Base-by-base conservation (phyloP, 73 alveolate species). In the Paramecium octaurelia region DNA sequence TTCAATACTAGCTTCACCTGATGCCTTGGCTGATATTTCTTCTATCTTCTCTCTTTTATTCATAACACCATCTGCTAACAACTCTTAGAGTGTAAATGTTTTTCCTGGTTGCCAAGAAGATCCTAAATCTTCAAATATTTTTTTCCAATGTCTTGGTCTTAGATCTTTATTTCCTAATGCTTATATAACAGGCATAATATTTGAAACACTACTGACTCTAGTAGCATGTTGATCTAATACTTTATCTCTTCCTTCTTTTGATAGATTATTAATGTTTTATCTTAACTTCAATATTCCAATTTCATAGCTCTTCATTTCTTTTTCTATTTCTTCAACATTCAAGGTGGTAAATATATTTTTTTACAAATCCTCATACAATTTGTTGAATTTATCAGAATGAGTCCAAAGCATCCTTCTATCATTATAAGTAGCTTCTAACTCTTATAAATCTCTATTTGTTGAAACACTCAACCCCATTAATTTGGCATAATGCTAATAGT, bases 1-100 rank as follows among this genome's bases (percentile, higher is more conserved):
- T 96, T 97, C 98, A 36, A 98, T 97, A 58, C 97, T 93, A 71
- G 95, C 99, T 92, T 98, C 99, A 58, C 99, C 99, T 14, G 98
- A 95, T 46, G 99, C 99, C 59, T 95, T 95, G 3, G 99, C 98
- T 44, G 99, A 96, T 29, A 98, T 98, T 85, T 98, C 99, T 90
- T 97, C 99, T 21, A 98, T 96, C 93, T 96, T 95, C 64, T 98
- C 99, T 21, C 93, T 95, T 44, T 96, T 98, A 31, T 96, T 95
- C 71, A 94, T 86, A 14, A 97, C 98, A 11, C 98, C 98, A 58
- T 93, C 95, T 31, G 95, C 94, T 11, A 95, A 89, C 20, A 96
- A 93, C n/a, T 95, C 97, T 38, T 60, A 48, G 60, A 96, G 92
- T n/a, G 97, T 69, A 96, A 95, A 97, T 34, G 97, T 64, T 42